Percentiles rank a stretch among this genome's conserved stretches.
phyloP scores from a whole-genome alignment of 169 alveolate species.

The Blepharisma undulans region DNA sequence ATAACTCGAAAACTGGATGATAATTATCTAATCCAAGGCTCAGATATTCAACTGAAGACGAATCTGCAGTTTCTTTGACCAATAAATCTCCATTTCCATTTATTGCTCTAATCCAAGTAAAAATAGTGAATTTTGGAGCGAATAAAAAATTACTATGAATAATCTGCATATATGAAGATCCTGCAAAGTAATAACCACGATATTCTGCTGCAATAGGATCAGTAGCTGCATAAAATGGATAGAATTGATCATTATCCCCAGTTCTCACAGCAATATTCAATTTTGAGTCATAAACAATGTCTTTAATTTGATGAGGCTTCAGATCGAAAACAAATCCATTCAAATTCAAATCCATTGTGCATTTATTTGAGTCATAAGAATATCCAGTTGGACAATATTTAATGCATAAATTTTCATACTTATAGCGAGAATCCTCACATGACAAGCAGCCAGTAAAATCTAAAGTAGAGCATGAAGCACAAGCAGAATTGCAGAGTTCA shows the following conservation, averaged over 20 bases:
- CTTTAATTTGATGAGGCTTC: no score
- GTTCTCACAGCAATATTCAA: not conserved
- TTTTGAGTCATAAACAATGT: not conserved
- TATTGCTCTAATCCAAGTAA: not conserved
- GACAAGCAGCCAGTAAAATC: not conserved
- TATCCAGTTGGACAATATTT: conserved; percentile 5
- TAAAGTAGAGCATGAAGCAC: not conserved
- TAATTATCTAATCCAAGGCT: not conserved
- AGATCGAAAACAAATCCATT: not conserved
- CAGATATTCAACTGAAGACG: not conserved
- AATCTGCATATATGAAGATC: not conserved
- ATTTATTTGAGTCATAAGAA: not conserved
- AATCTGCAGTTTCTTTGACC: not conserved
- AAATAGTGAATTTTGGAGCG: not conserved
- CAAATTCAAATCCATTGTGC: not conserved
- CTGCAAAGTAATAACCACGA: conserved; percentile 29
- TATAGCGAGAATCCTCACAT: not conserved
- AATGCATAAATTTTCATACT: not conserved
- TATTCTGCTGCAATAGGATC: conserved; percentile 23
- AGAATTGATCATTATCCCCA: not conserved
- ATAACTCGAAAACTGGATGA: not conserved
- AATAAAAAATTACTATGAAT: not conserved
- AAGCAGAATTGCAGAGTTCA: not conserved
- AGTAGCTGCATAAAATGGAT: not conserved
- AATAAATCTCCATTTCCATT: not conserved